phyloP scores from a whole-genome alignment of 1,284 basidiomycete species.

The Fomitiporia mediterranea region DNA sequence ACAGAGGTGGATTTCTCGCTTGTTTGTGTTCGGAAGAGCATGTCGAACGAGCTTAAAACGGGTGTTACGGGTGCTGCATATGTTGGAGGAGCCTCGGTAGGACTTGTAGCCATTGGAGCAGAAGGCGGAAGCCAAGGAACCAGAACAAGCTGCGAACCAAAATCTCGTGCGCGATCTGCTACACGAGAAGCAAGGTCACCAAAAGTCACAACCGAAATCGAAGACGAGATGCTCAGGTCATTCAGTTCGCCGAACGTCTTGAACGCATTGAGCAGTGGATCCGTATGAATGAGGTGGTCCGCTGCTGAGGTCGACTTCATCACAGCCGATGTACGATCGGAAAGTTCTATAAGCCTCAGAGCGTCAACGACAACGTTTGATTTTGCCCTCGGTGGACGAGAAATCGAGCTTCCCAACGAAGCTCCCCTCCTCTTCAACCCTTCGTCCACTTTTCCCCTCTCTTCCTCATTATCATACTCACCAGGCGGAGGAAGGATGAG shows the following conservation, averaged over 20 bases:
- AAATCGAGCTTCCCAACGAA: background rate
- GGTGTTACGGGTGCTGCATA: conserved; percentile 21
- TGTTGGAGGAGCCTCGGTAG: conserved; percentile 17
- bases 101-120: no score
- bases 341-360: conserved; percentile 61
- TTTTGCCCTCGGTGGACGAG: background rate
- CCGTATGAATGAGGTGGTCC: conserved; percentile 49
- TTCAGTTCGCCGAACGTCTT: conserved; percentile 56
- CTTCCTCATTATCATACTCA: background rate
- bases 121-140: conserved; percentile 60
- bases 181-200: conserved; percentile 53
- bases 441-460: background rate
- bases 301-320: conserved; percentile 56
- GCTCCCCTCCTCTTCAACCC: background rate
- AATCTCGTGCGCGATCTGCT: conserved; percentile 43
- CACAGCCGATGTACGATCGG: conserved; percentile 64
- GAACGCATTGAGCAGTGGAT: conserved; percentile 60
- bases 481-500: conserved; percentile 46
- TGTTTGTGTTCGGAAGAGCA: conserved; percentile 47
- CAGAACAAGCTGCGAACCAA: conserved; percentile 51
- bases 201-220: conserved; percentile 53
- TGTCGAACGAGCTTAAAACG: conserved; percentile 52
- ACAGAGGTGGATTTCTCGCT: conserved; percentile 28
- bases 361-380: conserved; percentile 34
- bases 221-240: conserved; percentile 46